Evolutionary conservation across 1,284 basidiomycete species (phyloP).

Genomic region (Tilletia indica): DNA sequence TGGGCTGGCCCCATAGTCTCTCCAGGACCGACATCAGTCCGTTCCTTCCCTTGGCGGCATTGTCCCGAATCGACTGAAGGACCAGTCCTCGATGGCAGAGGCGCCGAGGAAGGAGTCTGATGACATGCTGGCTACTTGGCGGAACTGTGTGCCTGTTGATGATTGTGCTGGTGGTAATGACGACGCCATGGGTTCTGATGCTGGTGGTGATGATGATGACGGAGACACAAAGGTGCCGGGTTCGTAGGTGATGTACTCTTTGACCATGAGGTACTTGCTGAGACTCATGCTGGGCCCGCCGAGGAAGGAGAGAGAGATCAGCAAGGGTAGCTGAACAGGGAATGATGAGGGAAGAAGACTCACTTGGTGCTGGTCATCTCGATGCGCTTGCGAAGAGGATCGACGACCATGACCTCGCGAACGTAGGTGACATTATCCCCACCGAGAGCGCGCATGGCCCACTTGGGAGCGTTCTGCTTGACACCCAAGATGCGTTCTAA

Average conservation of each 20-base stretch:
- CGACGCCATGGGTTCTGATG: constrained; percentile 17
- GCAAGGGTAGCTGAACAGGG: constrained; percentile 54
- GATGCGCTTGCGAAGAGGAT: constrained; percentile 27
- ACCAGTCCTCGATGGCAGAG: constrained; percentile 40
- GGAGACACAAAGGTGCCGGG: constrained; percentile 58
- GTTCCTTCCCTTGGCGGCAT: constrained; percentile 37
- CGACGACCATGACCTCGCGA: constrained; percentile 78
- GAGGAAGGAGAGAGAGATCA: not conserved
- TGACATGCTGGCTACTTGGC: constrained; percentile 34
- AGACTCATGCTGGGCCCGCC: constrained; percentile 70
- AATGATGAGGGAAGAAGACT: constrained; percentile 15
- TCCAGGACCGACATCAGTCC: constrained; percentile 37
- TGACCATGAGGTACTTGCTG: constrained; percentile 82
- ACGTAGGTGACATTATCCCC: constrained; percentile 90
- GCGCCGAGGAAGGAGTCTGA: constrained; percentile 31
- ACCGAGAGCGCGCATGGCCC: constrained; percentile 79
- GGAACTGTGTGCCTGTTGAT: constrained; percentile 26
- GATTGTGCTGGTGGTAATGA: constrained; percentile 58
- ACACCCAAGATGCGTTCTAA: constrained; percentile 81
- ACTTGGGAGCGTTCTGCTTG: constrained; percentile 76
- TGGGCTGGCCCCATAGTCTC: constrained; percentile 16
- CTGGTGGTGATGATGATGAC: not conserved
- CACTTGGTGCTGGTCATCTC: constrained; percentile 46
- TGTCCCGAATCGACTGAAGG: constrained; percentile 34
- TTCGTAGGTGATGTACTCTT: constrained; percentile 82